Percentiles rank a stretch among this genome's conserved stretches.
Conservation (phyloP, 257 asterid species). For the Thymus mandschuricus region DNA sequence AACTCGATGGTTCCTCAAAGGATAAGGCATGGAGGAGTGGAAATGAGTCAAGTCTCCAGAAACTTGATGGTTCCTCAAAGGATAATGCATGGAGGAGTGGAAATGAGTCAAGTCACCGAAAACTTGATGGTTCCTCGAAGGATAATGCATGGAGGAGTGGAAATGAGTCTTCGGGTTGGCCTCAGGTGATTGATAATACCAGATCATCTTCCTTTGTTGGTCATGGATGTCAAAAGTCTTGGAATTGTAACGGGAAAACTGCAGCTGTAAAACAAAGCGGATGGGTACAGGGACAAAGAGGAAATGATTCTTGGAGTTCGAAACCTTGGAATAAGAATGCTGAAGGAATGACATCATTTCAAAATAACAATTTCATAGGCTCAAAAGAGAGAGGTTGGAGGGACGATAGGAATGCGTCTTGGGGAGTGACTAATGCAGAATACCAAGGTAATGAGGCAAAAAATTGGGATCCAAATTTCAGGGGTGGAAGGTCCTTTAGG, state of each 20-base stretch:
- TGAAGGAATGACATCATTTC: constrained; percentile 40
- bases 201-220: constrained; percentile 28
- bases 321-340: constrained; percentile 34
- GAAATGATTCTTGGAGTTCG: constrained; percentile 39
- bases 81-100: constrained; percentile 53
- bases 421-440: constrained; percentile 36
- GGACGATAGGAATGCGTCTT: constrained; percentile 35
- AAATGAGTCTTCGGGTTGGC: constrained; percentile 51
- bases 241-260: constrained; percentile 36
- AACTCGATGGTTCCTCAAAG: constrained; percentile 41
- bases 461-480: constrained; percentile 41
- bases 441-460: constrained; percentile 34
- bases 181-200: constrained; percentile 33
- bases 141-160: constrained; percentile 53
- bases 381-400: constrained; percentile 43
- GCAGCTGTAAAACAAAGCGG: constrained; percentile 42
- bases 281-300: constrained; percentile 36
- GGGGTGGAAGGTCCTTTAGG: constrained; percentile 43
- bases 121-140: constrained; percentile 41
- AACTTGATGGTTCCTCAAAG: constrained; percentile 41
- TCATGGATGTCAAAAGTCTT: constrained; percentile 21
- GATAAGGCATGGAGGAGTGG: constrained; percentile 53
- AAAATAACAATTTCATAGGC: constrained; percentile 27
- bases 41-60: constrained; percentile 41
- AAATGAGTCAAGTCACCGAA: constrained; percentile 40